Percentiles rank a stretch among this genome's conserved stretches.
phyloP scores from a whole-genome alignment of 2,329 filamentous ascomycete species.

The Pseudogymnoascus sp. region DNA sequence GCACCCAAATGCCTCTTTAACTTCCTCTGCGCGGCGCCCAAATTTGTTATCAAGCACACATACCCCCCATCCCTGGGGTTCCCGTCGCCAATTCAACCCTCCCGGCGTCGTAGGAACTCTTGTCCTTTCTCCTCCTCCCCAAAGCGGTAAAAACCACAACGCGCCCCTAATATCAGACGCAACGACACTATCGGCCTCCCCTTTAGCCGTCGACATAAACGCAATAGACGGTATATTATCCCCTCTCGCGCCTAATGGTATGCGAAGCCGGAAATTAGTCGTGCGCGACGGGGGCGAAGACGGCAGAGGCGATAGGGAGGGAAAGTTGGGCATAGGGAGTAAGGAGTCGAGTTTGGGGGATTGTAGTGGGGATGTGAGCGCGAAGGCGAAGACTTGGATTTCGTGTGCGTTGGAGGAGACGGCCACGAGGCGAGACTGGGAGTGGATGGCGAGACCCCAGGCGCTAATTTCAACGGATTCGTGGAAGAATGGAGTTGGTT shows the following conservation, averaged over 20 bases:
- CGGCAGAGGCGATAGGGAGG: not conserved
- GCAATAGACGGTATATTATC: constrained; percentile 26
- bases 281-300: not conserved
- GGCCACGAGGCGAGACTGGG: constrained; percentile 74
- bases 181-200: constrained; percentile 20
- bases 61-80: constrained; percentile 24
- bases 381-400: constrained; percentile 49
- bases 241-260: not conserved
- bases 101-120: not conserved
- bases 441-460: constrained; percentile 83
- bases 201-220: constrained; percentile 19
- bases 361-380: constrained; percentile 16
- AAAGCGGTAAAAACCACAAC: constrained; percentile 13
- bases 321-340: not conserved
- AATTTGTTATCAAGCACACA: constrained; percentile 15
- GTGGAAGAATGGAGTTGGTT: constrained; percentile 52
- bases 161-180: constrained; percentile 24
- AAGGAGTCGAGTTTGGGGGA: not conserved
- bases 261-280: not conserved
- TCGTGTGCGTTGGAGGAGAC: constrained; percentile 67
- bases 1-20: not conserved
- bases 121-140: not conserved
- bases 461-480: constrained; percentile 71
- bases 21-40: not conserved
- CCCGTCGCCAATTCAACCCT: not conserved